Base-by-base conservation (phyloP, 2,329 filamentous ascomycete species). In the Nigrograna mackinnonii region DNA sequence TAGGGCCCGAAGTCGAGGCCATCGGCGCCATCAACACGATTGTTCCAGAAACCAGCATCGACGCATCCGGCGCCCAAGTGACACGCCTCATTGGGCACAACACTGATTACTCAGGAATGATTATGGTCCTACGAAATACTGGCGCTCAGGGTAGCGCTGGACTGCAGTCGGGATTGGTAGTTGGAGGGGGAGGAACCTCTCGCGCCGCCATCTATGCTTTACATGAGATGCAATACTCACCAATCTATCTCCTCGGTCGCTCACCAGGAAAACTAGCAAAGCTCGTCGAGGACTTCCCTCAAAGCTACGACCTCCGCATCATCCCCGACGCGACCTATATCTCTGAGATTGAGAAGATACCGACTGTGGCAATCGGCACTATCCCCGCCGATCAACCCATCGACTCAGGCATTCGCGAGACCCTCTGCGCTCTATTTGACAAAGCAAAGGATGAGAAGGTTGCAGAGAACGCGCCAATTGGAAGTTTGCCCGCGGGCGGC, bases 21-120 rank as follows among this genome's bases (percentile, higher is more conserved):
- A 96, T 99, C 48, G 94, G 94, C 17, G 94, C 94, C 3, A 87
- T 97, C 50, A 99, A 99, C 73, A 99, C 94, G 14, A 86, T 99
- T 58, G 82, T 96, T 20, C 85, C 87, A 0, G 62, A 81, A 3
- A 49, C 45, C 4, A 53, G 53, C 12, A 62, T 63, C 19, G 64
- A 71, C 6, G 60, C 44, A 6, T 73, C 67, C 3, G 74, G 71
- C 4, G 68, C 75, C 41, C 69, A 58, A 37, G 46, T 56, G 14
- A 73, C 50, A 32, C 79, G 76, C 4, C 80, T 97, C 3, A 68
- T 88, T 13, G 94, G 94, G 32, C 88, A 91, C 65, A 99, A 99
- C 70, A 99, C 94, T 11, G 94, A 99, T 73, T 99, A 91, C 87
- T 80, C 84, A 60, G 94, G 94, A 49, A 99, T 99, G 84, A 83